These are phyloP conservation scores for Diaporthe australafricana DNA, from an alignment of 2,329 filamentous ascomycete genomes.

Conservation along the genomic window DNA sequence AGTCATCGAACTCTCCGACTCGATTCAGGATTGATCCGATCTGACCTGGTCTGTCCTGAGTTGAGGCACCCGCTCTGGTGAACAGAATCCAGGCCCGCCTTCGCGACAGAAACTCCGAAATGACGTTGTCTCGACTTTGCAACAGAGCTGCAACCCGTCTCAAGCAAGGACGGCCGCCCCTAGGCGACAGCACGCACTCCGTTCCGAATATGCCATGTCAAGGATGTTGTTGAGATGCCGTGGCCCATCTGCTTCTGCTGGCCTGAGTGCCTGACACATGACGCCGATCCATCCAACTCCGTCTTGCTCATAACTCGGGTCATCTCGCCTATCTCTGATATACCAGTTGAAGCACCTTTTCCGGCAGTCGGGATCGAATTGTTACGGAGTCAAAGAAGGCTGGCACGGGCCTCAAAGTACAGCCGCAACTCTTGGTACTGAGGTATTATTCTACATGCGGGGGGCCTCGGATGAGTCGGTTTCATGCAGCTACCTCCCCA, in stretches of 20 bases:
- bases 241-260: not conserved
- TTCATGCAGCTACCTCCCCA: slow-evolving; percentile 15
- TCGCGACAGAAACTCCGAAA: not conserved
- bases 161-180: not conserved
- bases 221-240: not conserved
- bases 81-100: not conserved
- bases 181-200: not conserved
- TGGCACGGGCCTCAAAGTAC: not conserved
- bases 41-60: not conserved
- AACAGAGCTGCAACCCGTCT: slow-evolving; percentile 20
- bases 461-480: not conserved
- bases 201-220: not conserved
- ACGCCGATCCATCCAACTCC: not conserved
- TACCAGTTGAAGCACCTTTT: not conserved
- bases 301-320: not conserved
- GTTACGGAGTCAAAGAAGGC: not conserved
- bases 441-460: slow-evolving; percentile 26
- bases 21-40: not conserved
- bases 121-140: slow-evolving; percentile 15
- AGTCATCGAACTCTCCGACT: not conserved
- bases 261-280: not conserved
- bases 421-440: not conserved
- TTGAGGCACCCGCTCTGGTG: not conserved
- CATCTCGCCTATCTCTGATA: not conserved
- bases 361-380: not conserved